Evolutionary conservation across 163 green algal genomes (phyloP), one percentile per base, ranked within the genome.

Genomic region (Smithsoniella earleae): DNA sequence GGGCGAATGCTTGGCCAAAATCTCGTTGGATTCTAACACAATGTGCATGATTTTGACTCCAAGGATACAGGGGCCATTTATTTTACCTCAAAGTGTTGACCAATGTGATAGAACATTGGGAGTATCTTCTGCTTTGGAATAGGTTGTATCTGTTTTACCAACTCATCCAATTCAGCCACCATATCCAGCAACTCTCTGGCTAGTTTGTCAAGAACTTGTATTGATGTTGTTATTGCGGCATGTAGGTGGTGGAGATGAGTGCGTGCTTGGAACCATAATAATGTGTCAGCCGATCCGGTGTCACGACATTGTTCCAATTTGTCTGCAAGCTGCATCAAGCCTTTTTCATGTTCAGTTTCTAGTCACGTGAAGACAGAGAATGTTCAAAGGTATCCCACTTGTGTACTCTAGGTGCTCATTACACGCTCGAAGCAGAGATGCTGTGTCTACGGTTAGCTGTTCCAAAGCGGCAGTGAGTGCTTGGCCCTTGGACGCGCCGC

Each of bases 81-180:
- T n/a, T 69, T 30, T 6, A 69, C 58, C 58, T 69, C 58, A 13
- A 69, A 69, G 0, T 77, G 66, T 36, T 30, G 46, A 37, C 79
- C 79, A 6, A 81, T 58, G n/a, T 38, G 27, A 33, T 78, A 73
- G 77, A 85, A 82, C 18, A 66, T 46, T 20, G 80, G 80, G 45
- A 80, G 78, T 22, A 85, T 73, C 22, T 38, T 76, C 65, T 82
- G 63, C 73, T 80, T 79, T 2, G 74, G 63, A 13, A 84, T 72
- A 27, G 66, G 43, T n/a, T 65, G 16, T 31, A 69, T 69, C 6
- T 69, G 30, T 69, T 69, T 30, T 31, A 69, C 58, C 58, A 69
- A 28, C n/a, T 6, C 20, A 45, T 69, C 5, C 34, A 69, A 30
- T 13, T 69, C 58, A 38, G 58, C 31, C 58, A 69, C 58, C 25